Base-by-base conservation (phyloP, 257 asterid genomes). In the Salvia miltiorrhiza region DNA sequence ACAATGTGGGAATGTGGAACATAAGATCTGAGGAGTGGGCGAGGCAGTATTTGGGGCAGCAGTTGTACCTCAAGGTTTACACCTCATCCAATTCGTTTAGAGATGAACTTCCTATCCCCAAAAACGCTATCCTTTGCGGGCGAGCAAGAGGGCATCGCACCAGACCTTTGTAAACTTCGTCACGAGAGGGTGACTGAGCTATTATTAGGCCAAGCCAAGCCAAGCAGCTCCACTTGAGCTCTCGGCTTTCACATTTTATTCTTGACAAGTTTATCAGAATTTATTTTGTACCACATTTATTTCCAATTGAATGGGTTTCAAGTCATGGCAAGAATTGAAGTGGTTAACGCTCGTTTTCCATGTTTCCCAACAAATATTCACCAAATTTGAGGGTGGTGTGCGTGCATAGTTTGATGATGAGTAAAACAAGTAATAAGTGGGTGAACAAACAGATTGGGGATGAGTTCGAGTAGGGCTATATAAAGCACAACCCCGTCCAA, bases 1-100 rank as follows among this genome's bases (percentile, higher is more conserved):
- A 93, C 92, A 93, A 93, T 56, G 96, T 85, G 37, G 99, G 99
- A 66, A 88, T 93, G 86, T 93, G 99, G 97, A 93, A 90, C 79
- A 74, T 93, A 76, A 82, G 97, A 69, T 90, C 99, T 0, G 92
- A 93, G 78, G 77, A 91, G 55, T 93, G 95, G 99, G 97, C 84
- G 49, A 88, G 97, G 76, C 96, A 91, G 76, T 90, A 93, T 68
- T 53, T 93, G 73, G 99, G 99, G 0, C 99, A 93, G 76, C 97
- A 93, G 13, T 86, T 93, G 61, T 93, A 93, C 80, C 32, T 93
- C 0, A 84, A 96, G 71, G 98, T 90, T 23, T 84, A 85, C 81
- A 79, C 96, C 0, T 37, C 82, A 0, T 79, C 95, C 0, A 74
- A 6, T 4, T 90, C 99, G 13, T 78, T 30, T 72, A 86, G 99